phyloP scores from a whole-genome alignment of 1,284 basidiomycete species.

The Leccinum subspadiceum region DNA sequence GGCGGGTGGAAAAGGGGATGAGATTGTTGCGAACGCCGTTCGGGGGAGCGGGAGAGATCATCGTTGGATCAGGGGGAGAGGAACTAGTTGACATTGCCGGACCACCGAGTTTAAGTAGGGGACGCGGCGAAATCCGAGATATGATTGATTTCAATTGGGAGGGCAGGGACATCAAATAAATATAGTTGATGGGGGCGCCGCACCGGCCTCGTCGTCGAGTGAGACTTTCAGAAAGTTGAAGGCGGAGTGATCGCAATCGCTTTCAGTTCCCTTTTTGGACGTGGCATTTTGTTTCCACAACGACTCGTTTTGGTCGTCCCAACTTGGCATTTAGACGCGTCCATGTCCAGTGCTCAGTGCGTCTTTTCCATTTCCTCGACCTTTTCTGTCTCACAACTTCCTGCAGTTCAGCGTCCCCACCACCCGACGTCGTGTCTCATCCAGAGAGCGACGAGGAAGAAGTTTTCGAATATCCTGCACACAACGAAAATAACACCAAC shows the following conservation, averaged over 20 bases:
- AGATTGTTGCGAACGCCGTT: slow-evolving; percentile 44
- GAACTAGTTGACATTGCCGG: background rate
- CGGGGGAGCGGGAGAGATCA: background rate
- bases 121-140: background rate
- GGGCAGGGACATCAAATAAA: background rate
- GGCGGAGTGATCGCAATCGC: background rate
- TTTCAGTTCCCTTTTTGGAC: background rate
- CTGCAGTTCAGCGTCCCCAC: slow-evolving; percentile 26
- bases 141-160: background rate
- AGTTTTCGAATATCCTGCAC: slow-evolving; percentile 31
- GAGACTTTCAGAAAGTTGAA: no score
- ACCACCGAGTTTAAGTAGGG: background rate
- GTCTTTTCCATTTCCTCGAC: slow-evolving; percentile 15
- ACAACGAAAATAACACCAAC: slow-evolving; percentile 5
- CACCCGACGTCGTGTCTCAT: slow-evolving; percentile 11
- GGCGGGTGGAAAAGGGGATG: slow-evolving; percentile 64
- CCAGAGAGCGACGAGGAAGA: slow-evolving; percentile 29
- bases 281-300: slow-evolving; percentile 13
- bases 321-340: slow-evolving; percentile 8
- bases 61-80: background rate
- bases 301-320: background rate
- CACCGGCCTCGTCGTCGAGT: background rate
- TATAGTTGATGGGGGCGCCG: background rate
- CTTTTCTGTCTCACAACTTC: slow-evolving; percentile 4
- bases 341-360: slow-evolving; percentile 38